Evolutionary conservation across 2,329 filamentous ascomycete genomes (phyloP), one percentile per base, ranked within the genome.

Genomic region (Talaromyces funiculosus): DNA sequence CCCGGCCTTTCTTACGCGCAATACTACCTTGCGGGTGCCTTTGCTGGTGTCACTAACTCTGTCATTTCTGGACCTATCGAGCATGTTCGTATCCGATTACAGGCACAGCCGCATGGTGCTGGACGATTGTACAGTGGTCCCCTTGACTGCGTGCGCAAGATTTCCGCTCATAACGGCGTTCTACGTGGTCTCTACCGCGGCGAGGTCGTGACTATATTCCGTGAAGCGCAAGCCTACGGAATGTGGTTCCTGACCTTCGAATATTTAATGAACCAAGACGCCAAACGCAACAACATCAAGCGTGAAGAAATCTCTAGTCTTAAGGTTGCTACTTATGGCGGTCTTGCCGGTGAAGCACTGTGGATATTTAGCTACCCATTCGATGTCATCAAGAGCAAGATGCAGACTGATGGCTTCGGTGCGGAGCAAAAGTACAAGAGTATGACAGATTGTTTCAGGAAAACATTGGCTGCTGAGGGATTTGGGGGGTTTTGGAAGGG

Each of bases 311-410:
- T 99, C 38, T 86, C 90, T 16, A 87, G 84, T 57, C 87, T 87
- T 75, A 97, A 96, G 78, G 86, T 99, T 54, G 94, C 94, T 12
- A 78, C 90, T 12, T 99, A 97, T 74, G 94, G 94, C 65, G 94
- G 94, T 47, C 76, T 99, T 42, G 94, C 94, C 0, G 94, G 94
- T 67, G 94, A 99, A 81, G 90, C 87, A 57, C 83, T 99, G 61
- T 99, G 94, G 94, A 80, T 99, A 59, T 83, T 84, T 37, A 96
- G 91, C 72, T 99, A 99, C 78, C 94, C 94, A 22, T 89, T 99
- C 66, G 94, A 99, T 77, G 93, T 99, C 29, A 78, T 99, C 77
- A 99, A 99, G 89, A 96, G 91, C 78, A 97, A 96, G 85, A 97
- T 97, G 93, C 94, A 99, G 84, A 96, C 89, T 61, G 94, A 99